These are phyloP conservation scores for Pilaira anomala DNA, from an alignment of 192 early-diverging fungal species.

Conservation along the genomic window DNA sequence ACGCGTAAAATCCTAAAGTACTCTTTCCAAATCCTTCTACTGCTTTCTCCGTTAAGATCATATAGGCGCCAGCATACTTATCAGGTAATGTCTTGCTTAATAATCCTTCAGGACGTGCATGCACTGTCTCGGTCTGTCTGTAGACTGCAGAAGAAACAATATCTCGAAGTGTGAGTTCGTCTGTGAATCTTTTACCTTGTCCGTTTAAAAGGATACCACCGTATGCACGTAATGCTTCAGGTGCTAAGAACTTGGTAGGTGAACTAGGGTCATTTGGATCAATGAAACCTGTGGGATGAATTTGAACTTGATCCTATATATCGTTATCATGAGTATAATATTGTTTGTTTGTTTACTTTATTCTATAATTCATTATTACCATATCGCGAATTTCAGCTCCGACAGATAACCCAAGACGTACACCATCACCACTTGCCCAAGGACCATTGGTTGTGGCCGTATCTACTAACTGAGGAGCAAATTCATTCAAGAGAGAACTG, in stretches of 20 bases:
- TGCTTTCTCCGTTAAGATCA: conserved; percentile 25
- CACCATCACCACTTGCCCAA: conserved; percentile 80
- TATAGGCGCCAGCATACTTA: conserved; percentile 7
- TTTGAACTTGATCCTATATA: conserved; percentile 73
- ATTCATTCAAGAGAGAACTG: conserved; percentile 51
- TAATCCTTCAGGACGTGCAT: background rate
- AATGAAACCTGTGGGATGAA: conserved; percentile 83
- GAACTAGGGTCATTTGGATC: conserved; percentile 62
- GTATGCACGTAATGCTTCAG: conserved; percentile 76
- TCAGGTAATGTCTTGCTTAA: conserved; percentile 4
- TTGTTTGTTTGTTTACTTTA: background rate
- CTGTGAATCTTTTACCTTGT: conserved; percentile 66
- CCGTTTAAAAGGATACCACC: conserved; percentile 71
- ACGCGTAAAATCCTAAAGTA: conserved; percentile 23
- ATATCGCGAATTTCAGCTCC: conserved; percentile 69
- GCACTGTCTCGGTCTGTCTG: background rate
- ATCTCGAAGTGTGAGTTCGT: conserved; percentile 76
- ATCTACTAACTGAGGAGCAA: conserved; percentile 46
- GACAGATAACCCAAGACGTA: conserved; percentile 57
- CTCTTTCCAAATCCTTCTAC: conserved; percentile 17
- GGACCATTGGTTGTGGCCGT: conserved; percentile 77
- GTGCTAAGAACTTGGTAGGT: conserved; percentile 76
- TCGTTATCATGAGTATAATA: background rate
- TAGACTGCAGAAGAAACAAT: conserved; percentile 62
- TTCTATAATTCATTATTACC: no score